Evolutionary conservation across 345 rosid species (phyloP), one percentile per base, ranked within the genome.

Genomic region (Eucalyptus dawsonii): DNA sequence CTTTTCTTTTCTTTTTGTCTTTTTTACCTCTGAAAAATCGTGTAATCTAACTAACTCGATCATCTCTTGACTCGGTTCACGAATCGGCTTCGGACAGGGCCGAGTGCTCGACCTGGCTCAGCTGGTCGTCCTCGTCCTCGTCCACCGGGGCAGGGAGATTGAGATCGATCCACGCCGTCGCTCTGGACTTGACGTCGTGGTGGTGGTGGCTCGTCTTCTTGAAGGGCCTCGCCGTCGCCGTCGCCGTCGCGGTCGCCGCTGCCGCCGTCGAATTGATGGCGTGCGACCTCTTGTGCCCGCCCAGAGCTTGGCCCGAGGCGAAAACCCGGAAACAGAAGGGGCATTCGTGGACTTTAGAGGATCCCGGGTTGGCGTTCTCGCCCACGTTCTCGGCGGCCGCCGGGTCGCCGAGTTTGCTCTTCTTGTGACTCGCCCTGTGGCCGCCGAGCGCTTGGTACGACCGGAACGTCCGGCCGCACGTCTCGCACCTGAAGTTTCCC

Each of bases 261-360:
- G 87, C 34, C 27, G 92, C 87, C 50, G 89, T 89, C 89, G 88
- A 80, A 65, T 92, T 94, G 44, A 89, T 89, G 34, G 94, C 94
- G 86, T 98, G 99, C 81, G 99, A 95, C 93, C 99, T 93, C 88
- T 98, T 98, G 88, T 98, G 99, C 25, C 99, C 99, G 34, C 99
- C 99, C 31, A 98, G 94, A 4, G 99, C 99, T 94, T 98, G 99
- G 49, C 99, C 99, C 4, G 99, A 97, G 9, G 95, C 88, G 86
- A 98, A 98, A 40, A 95, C 97, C 91, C 97, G 93, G 8, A 92
- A 89, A 93, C 99, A 98, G 86, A 94, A 95, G 5, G 98, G 98
- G 87, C 99, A 98, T 92, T 95, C 94, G 54, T 97, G 97, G 87
- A 93, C 89, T 94, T 94, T 97, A 90, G 93, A 93, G 19, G 72